phyloP scores from a whole-genome alignment of 768 basidiomycete species.

The Rhizopogon roseolus region DNA sequence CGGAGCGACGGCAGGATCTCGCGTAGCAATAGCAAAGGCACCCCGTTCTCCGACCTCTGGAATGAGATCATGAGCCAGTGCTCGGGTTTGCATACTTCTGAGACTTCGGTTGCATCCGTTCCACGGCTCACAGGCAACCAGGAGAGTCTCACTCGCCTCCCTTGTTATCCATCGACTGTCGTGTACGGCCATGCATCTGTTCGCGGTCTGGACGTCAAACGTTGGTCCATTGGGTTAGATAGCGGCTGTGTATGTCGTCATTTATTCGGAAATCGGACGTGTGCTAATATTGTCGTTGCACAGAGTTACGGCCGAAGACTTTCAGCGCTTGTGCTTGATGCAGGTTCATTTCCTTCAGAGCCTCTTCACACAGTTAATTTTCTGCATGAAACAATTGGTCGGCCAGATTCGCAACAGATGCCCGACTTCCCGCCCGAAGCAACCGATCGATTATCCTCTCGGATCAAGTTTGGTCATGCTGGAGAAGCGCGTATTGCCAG shows the following conservation, averaged over 20 bases:
- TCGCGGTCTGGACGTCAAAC: conserved; percentile 74
- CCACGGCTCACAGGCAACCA: neutral
- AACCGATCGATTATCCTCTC: neutral
- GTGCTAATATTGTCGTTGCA: neutral
- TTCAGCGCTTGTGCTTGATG: conserved; percentile 60
- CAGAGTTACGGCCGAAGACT: conserved; percentile 58
- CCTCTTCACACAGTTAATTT: neutral
- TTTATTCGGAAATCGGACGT: neutral
- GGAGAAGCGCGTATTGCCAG: conserved; percentile 45
- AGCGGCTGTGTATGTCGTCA: conserved; percentile 68
- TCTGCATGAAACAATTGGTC: neutral
- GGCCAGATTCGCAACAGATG: neutral
- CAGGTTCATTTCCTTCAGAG: conserved; percentile 10
- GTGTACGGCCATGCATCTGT: conserved; percentile 85
- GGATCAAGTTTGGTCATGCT: conserved; percentile 21
- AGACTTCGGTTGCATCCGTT: neutral
- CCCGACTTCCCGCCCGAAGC: neutral
- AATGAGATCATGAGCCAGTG: conserved; percentile 59
- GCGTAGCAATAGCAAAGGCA: conserved; percentile 39
- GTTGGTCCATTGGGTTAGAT: conserved; percentile 85
- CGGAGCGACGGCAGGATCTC: conserved; percentile 32
- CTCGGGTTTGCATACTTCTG: conserved; percentile 35
- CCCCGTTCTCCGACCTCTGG: conserved; percentile 77
- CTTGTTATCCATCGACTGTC: conserved; percentile 72
- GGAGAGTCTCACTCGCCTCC: conserved; percentile 29